phyloP scores from a whole-genome alignment of 2,329 filamentous ascomycete genomes.

The Alternaria angustiovoidea region DNA sequence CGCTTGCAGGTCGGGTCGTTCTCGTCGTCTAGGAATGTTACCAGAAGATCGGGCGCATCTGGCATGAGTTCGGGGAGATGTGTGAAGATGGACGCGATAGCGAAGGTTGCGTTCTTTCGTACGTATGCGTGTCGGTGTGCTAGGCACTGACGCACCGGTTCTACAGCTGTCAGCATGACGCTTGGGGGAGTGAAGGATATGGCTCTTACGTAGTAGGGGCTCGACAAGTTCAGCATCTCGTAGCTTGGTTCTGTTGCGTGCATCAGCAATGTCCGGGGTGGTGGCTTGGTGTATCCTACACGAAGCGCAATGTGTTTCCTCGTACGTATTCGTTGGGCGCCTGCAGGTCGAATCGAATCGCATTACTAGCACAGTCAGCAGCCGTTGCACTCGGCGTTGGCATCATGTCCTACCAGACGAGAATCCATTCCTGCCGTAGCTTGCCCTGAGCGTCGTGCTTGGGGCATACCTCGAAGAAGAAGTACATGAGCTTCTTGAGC shows the following conservation, averaged over 20 bases:
- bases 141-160: constrained; percentile 88
- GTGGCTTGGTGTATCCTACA: constrained; percentile 52
- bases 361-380: constrained; percentile 72
- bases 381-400: not conserved
- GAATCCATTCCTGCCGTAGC: constrained; percentile 99
- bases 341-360: constrained; percentile 95
- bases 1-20: constrained; percentile 96
- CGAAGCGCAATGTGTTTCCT: constrained; percentile 96
- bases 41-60: constrained; percentile 91
- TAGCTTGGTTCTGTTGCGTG: constrained; percentile 72
- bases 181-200: not conserved
- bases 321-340: constrained; percentile 98
- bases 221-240: constrained; percentile 96
- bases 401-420: constrained; percentile 78
- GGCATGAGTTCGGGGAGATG: constrained; percentile 93
- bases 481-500: constrained; percentile 97
- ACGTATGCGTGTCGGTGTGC: constrained; percentile 98
- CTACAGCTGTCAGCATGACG: constrained; percentile 24
- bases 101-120: constrained; percentile 97
- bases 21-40: constrained; percentile 87
- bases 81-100: constrained; percentile 88
- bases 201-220: constrained; percentile 73
- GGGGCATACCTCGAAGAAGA: constrained; percentile 99
- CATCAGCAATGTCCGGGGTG: constrained; percentile 24
- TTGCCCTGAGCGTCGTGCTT: constrained; percentile 93